phyloP scores from a whole-genome alignment of 2,329 filamentous ascomycete species.

The Ceratocystiopsis minuta region DNA sequence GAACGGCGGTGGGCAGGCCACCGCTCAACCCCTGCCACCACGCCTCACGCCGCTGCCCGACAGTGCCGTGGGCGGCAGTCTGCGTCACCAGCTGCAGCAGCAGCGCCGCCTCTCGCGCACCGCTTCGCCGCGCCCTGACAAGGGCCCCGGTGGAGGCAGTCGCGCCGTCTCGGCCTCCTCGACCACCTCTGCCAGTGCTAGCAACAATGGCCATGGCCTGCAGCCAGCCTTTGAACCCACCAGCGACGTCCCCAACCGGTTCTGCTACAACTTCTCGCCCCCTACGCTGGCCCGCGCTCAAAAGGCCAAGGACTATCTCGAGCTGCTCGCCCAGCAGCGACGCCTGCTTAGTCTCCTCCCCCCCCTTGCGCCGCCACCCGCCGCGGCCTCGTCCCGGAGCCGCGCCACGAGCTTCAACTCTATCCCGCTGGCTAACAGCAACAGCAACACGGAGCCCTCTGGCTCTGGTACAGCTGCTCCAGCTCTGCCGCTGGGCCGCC shows the following conservation, averaged over 20 bases:
- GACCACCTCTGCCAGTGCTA: too few relatives aligned
- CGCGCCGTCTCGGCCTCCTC: too few relatives aligned
- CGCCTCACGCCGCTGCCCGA: slow-evolving; percentile 34
- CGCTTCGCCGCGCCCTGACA: slow-evolving; percentile 37
- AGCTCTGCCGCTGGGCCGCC: slow-evolving; percentile 35
- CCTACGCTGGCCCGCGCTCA: slow-evolving; percentile 69
- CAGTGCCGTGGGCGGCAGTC: slow-evolving; percentile 35
- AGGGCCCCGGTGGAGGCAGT: too few relatives aligned
- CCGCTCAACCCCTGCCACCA: slow-evolving; percentile 24
- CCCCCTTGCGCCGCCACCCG: slow-evolving; percentile 35
- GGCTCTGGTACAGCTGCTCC: background rate
- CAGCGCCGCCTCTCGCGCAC: slow-evolving; percentile 46
- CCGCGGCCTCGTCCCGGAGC: slow-evolving; percentile 13
- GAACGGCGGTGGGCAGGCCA: too few relatives aligned
- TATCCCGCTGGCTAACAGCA: slow-evolving; percentile 20
- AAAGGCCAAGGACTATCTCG: slow-evolving; percentile 70
- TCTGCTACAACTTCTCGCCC: slow-evolving; percentile 52
- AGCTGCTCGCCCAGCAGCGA: slow-evolving; percentile 71
- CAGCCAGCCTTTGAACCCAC: slow-evolving; percentile 22
- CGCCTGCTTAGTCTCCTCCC: slow-evolving; percentile 63
- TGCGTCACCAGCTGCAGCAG: slow-evolving; percentile 54
- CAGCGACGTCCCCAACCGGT: slow-evolving; percentile 14
- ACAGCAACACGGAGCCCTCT: slow-evolving; percentile 6
- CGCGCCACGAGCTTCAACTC: slow-evolving; percentile 23
- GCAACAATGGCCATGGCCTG: slow-evolving; percentile 15